Base-by-base conservation (phyloP, 192 early-diverging fungal genomes). In the Podila epicladia region DNA sequence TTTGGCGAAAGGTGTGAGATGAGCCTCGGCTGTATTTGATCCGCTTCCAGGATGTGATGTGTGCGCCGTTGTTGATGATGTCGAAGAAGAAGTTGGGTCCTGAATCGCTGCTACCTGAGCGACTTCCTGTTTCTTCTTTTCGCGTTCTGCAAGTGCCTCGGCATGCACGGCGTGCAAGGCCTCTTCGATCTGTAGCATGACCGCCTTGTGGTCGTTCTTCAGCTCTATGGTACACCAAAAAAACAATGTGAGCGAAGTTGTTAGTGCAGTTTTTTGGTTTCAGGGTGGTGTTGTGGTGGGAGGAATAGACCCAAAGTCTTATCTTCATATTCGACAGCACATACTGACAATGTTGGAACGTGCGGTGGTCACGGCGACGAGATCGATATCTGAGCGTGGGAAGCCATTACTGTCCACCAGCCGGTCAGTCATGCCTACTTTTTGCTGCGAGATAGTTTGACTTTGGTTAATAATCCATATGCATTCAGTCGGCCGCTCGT, bases 301-400 rank as follows among this genome's bases (percentile, higher is more conserved):
- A n/a, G n/a, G n/a, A n/a, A n/a, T n/a, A n/a, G n/a, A n/a, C n/a
- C n/a, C n/a, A n/a, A n/a, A n/a, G n/a, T n/a, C n/a, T n/a, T n/a
- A n/a, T n/a, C n/a, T n/a, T 19, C 57, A 13, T 26, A 2, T 58
- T 26, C 19, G 31, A 24, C 24, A 35, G 17, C 28, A 31, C 5
- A 70, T 73, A 76, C 71, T 71, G 33, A 75, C 69, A 28, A 83
- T 82, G 62, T 37, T 68, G 24, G 75, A 74, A 8, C 89, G 79
- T 5, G 83, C 76, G 1, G 83, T 85, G 26, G 85, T 72, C 13
- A 83, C 85, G 9, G 85, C 70, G 17, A 85, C 85, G 3, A 90
- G 71, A 59, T 90, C 87, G 22, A 90, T 60, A 74, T 90, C 89
- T 58, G 75, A 82, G 8, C 89, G 77, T 5, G 89, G 87, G 72